Conservation (phyloP, 2,329 filamentous ascomycete species). For the Mycosphaerelloides madeirae region DNA sequence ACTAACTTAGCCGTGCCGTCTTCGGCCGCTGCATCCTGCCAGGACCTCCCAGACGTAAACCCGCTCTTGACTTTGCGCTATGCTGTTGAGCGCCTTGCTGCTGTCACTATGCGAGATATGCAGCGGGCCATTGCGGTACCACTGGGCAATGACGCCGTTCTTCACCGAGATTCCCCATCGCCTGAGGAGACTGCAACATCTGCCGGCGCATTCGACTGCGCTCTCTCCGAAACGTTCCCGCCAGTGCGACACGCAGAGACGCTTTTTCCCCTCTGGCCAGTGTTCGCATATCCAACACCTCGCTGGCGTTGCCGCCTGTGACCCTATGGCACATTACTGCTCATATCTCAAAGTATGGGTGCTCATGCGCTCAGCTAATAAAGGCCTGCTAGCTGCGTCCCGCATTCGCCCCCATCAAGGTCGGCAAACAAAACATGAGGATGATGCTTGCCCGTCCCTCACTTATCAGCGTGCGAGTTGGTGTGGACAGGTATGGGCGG, state of each 20-base stretch:
- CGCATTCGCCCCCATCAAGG: conserved; percentile 9
- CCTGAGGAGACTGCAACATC: too few relatives aligned
- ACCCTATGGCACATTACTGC: too few relatives aligned
- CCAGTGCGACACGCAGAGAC: too few relatives aligned
- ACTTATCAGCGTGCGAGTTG: conserved; percentile 5
- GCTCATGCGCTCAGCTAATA: too few relatives aligned
- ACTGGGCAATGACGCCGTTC: conserved; percentile 2
- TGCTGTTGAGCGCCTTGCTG: background rate
- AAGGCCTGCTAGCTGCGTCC: too few relatives aligned
- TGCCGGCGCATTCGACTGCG: background rate
- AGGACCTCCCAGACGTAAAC: background rate
- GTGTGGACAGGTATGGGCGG: conserved; percentile 7
- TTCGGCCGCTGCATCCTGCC: conserved; percentile 8
- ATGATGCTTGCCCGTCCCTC: background rate
- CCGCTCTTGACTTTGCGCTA: conserved; percentile 5
- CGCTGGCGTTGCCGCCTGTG: too few relatives aligned
- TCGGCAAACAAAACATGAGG: background rate
- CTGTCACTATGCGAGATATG: conserved; percentile 6
- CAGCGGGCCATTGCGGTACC: conserved; percentile 8
- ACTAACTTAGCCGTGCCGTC: conserved; percentile 3
- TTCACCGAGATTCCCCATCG: background rate
- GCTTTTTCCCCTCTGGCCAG: too few relatives aligned
- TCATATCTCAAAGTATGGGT: too few relatives aligned
- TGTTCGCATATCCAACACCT: too few relatives aligned
- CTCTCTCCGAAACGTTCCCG: too few relatives aligned